Percentiles rank a stretch among this genome's conserved stretches.
Evolutionary conservation across 1,139 yeast genomes (phyloP).

Genomic region (Debaryomycetaceae sp.): DNA sequence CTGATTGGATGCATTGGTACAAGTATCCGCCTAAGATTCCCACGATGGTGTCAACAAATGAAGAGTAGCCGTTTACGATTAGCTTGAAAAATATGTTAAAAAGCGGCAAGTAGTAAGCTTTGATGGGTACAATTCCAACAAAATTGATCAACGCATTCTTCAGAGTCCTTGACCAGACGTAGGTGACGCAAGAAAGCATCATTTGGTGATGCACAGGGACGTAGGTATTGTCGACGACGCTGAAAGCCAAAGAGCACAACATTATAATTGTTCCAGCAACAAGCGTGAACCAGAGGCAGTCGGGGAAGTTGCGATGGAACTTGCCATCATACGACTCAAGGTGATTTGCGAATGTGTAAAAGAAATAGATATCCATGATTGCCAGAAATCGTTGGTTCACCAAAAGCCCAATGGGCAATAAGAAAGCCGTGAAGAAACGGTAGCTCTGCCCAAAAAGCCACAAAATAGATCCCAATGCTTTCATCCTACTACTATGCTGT

Average conservation of each 20-base stretch:
- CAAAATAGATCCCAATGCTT: constrained; percentile 6
- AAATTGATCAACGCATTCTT: constrained; percentile 51
- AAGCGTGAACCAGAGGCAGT: constrained; percentile 53
- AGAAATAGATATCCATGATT: constrained; percentile 52
- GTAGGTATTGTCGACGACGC: constrained; percentile 19
- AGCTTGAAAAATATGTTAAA: constrained; percentile 50
- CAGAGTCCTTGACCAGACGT: constrained; percentile 56
- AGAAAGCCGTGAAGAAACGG: constrained; percentile 47
- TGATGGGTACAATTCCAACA: constrained; percentile 52
- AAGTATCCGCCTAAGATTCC: constrained; percentile 57
- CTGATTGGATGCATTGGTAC: constrained; percentile 58
- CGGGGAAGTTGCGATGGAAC: constrained; percentile 51
- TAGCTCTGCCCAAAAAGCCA: constrained; percentile 30
- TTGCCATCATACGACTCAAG: constrained; percentile 48
- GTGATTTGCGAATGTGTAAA: constrained; percentile 56
- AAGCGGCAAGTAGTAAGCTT: constrained; percentile 57
- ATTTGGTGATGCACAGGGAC: constrained; percentile 30
- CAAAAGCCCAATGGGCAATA: constrained; percentile 37
- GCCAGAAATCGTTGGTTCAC: constrained; percentile 41
- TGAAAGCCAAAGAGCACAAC: constrained; percentile 25
- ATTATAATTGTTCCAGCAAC: constrained; percentile 47
- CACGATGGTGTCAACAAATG: constrained; percentile 38
- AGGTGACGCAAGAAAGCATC: constrained; percentile 54
- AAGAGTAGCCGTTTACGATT: constrained; percentile 38
- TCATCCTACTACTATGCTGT: neutral